A percentile compares a stretch with the other conserved stretches of the same genome.
Evolutionary conservation across 768 basidiomycete genomes (phyloP).

Genomic region (Leucosporidium yakuticum): DNA sequence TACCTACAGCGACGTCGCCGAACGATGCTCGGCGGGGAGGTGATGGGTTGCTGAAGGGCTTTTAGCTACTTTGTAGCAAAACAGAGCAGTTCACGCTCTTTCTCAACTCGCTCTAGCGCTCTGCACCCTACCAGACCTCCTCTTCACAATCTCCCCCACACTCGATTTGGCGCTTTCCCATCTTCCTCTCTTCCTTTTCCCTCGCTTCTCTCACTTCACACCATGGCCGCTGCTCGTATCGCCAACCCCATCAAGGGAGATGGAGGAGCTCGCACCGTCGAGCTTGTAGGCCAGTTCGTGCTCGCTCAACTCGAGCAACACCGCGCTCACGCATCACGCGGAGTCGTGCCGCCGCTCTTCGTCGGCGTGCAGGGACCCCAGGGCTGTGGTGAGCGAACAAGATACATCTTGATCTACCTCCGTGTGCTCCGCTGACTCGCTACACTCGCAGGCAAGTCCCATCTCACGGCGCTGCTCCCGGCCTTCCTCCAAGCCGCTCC

Average conservation of each 20-base stretch:
- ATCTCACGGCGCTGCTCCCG: conserved; percentile 59
- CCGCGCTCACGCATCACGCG: neutral
- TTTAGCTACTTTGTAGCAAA: too few species aligned
- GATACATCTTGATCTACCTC: neutral
- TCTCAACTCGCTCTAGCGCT: too few species aligned
- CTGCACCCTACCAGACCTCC: too few species aligned
- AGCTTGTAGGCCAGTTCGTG: conserved; percentile 21
- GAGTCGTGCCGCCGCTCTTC: conserved; percentile 57
- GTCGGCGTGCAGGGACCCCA: conserved; percentile 89
- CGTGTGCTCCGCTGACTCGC: neutral
- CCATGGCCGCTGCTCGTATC: too few species aligned
- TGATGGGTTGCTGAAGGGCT: too few species aligned
- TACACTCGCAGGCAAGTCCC: conserved; percentile 60
- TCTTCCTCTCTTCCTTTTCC: too few species aligned
- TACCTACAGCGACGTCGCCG: too few species aligned
- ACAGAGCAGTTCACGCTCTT: too few species aligned
- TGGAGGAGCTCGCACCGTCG: conserved; percentile 5
- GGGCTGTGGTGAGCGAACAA: conserved; percentile 55
- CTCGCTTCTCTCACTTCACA: too few species aligned
- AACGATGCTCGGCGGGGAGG: too few species aligned
- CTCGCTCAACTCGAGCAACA: conserved; percentile 16
- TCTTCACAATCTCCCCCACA: too few species aligned
- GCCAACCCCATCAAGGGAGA: neutral
- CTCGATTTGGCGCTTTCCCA: too few species aligned
- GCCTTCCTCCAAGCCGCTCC: conserved; percentile 39